Percentiles rank a stretch among this genome's conserved stretches.
Conservation (phyloP, 2,329 filamentous ascomycete species). For the Spiromastix sp. region DNA sequence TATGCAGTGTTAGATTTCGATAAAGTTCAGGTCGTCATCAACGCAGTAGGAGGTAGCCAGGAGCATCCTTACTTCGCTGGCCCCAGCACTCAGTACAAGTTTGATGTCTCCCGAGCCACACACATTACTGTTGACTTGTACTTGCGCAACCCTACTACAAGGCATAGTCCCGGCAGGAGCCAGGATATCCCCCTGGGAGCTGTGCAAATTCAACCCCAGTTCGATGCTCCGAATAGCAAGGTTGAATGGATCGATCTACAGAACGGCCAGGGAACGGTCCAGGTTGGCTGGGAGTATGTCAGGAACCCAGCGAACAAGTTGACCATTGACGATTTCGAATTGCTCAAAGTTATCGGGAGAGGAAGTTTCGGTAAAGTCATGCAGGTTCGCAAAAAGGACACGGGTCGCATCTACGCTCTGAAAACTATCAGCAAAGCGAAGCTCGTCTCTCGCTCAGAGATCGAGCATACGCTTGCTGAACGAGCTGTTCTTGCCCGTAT, state of each 20-base stretch:
- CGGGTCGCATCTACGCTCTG: conserved; percentile 90
- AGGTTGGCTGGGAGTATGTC: conserved; percentile 88
- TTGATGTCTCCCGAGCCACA: conserved; percentile 91
- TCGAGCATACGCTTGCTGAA: conserved; percentile 91
- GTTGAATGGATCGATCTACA: conserved; percentile 84
- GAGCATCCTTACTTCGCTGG: conserved; percentile 95
- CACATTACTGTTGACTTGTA: conserved; percentile 88
- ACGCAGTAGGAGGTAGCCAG: conserved; percentile 86
- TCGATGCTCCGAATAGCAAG: conserved; percentile 68
- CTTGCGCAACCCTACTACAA: conserved; percentile 79
- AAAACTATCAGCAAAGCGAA: conserved; percentile 99
- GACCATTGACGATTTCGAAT: conserved; percentile 92
- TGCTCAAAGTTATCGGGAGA: conserved; percentile 95
- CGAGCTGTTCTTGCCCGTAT: conserved; percentile 98
- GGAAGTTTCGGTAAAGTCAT: conserved; percentile 99
- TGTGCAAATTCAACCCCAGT: conserved; percentile 79
- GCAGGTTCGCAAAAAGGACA: conserved; percentile 98
- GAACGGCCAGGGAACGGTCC: conserved; percentile 80
- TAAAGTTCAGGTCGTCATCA: conserved; percentile 97
- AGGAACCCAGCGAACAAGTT: conserved; percentile 83
- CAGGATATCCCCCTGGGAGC: conserved; percentile 96
- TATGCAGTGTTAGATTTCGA: conserved; percentile 97
- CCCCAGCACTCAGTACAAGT: conserved; percentile 97
- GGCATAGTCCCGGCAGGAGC: conserved; percentile 76
- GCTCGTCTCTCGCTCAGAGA: conserved; percentile 96